Conservation (phyloP, 2,329 filamentous ascomycete genomes). For the Claviceps sorghi region DNA sequence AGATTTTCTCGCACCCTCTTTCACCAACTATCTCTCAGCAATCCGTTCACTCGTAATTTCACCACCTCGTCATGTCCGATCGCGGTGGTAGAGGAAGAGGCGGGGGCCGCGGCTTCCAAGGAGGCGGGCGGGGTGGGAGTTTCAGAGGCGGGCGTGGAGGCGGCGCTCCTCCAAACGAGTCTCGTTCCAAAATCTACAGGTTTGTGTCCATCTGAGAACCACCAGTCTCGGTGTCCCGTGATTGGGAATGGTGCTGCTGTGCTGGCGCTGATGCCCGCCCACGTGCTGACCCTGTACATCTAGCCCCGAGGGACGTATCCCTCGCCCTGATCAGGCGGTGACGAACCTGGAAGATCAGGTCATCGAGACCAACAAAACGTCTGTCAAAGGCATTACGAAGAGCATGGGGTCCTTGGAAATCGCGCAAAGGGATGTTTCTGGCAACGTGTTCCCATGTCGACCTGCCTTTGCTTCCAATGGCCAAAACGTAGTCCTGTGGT, state of each 20-base stretch:
- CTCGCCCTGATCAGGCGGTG: slow-evolving; percentile 14
- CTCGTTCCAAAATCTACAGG: slow-evolving; percentile 10
- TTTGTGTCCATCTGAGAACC: slow-evolving; percentile 3
- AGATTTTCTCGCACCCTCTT: no score
- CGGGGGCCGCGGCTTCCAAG: slow-evolving; percentile 5
- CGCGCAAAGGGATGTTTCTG: slow-evolving; percentile 7
- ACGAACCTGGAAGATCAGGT: slow-evolving; percentile 27
- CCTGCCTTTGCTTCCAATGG: slow-evolving; percentile 36
- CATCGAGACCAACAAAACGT: slow-evolving; percentile 15
- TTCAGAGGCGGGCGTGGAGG: slow-evolving; percentile 9
- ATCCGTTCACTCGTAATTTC: background rate
- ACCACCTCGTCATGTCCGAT: slow-evolving; percentile 13
- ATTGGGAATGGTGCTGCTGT: background rate
- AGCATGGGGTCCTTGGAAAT: slow-evolving; percentile 23
- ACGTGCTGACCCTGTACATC: background rate
- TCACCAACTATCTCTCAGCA: background rate
- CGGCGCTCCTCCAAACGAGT: slow-evolving; percentile 11
- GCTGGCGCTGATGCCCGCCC: background rate
- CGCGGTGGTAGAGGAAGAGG: slow-evolving; percentile 13
- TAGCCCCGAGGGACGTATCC: slow-evolving; percentile 13
- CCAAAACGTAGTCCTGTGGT: slow-evolving; percentile 29
- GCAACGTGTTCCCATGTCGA: slow-evolving; percentile 27
- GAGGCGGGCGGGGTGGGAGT: slow-evolving; percentile 6
- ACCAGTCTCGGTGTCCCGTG: background rate
- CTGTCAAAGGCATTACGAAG: slow-evolving; percentile 16